Evolutionary conservation across 2,329 filamentous ascomycete species (phyloP).

Genomic region (Uncinocarpus reesii): DNA sequence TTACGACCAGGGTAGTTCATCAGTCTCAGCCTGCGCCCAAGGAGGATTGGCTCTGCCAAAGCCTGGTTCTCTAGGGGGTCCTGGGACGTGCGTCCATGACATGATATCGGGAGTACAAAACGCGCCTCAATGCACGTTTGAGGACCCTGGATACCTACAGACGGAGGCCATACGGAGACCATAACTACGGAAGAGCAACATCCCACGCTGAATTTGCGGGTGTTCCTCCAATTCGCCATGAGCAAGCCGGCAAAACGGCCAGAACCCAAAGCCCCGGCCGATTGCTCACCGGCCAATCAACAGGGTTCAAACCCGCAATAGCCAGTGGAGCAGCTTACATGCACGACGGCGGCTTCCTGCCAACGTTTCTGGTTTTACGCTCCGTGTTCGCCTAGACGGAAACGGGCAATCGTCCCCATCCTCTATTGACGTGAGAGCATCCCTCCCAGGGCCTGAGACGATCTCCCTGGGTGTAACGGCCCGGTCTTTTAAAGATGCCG

Average conservation of each 20-base stretch:
- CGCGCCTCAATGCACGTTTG: no score
- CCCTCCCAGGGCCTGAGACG: neutral
- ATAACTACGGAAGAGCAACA: no score
- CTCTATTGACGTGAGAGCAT: neutral
- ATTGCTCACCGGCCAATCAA: neutral
- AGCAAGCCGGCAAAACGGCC: neutral
- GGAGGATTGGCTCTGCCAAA: no score
- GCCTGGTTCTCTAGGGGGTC: no score
- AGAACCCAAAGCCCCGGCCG: neutral
- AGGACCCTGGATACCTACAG: no score
- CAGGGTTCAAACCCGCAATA: neutral
- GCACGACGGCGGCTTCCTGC: neutral
- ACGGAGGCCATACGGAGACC: no score
- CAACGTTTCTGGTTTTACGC: slow-evolving; percentile 3
- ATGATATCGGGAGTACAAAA: no score
- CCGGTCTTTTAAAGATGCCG: neutral
- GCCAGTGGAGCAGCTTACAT: slow-evolving; percentile 5
- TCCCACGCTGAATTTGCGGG: no score
- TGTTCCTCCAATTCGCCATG: neutral
- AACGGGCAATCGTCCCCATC: neutral
- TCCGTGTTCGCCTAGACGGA: slow-evolving; percentile 6
- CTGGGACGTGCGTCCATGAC: no score
- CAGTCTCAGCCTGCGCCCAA: no score
- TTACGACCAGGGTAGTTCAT: no score
- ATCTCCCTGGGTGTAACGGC: neutral